These are phyloP conservation scores for Phytophthora melonis DNA, from an alignment of 352 stramenopile genomes.

Conservation along the genomic window DNA sequence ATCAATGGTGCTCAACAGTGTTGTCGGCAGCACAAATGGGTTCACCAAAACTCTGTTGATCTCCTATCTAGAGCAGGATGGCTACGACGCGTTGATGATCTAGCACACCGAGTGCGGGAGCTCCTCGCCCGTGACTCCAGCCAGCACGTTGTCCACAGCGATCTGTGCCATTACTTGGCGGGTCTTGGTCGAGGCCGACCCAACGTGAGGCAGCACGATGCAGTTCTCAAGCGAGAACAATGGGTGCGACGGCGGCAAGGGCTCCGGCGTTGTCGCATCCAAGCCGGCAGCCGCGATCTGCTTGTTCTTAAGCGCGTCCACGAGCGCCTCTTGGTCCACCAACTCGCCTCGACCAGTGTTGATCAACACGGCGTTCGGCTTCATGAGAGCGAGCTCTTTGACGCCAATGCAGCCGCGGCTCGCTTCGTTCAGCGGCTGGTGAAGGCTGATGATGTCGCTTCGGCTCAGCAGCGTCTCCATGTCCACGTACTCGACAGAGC, in stretches of 20 bases:
- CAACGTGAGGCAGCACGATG: constrained; percentile 58
- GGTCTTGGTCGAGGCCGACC: constrained; percentile 61
- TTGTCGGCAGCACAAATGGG: background rate
- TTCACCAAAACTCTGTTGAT: background rate
- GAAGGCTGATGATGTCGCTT: constrained; percentile 89
- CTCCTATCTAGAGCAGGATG: background rate
- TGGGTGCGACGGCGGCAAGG: constrained; percentile 79
- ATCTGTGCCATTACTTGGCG: constrained; percentile 79
- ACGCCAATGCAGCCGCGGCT: constrained; percentile 80
- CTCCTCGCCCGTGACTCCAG: constrained; percentile 48
- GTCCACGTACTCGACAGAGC: constrained; percentile 69
- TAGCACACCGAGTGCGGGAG: constrained; percentile 54
- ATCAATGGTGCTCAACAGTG: background rate
- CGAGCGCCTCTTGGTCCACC: constrained; percentile 86
- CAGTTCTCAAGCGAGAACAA: constrained; percentile 76
- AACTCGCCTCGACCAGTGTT: constrained; percentile 93
- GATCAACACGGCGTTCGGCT: constrained; percentile 81
- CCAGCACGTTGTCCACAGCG: constrained; percentile 64
- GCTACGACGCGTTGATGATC: background rate
- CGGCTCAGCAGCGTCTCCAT: constrained; percentile 70
- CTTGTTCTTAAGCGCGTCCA: constrained; percentile 47
- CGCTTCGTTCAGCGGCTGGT: constrained; percentile 77
- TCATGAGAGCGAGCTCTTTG: constrained; percentile 79
- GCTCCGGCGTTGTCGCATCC: constrained; percentile 93
- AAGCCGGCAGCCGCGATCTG: constrained; percentile 67